These are phyloP conservation scores for Teunomyces atbi DNA, from an alignment of 805 yeast genomes.

Conservation along the genomic window DNA sequence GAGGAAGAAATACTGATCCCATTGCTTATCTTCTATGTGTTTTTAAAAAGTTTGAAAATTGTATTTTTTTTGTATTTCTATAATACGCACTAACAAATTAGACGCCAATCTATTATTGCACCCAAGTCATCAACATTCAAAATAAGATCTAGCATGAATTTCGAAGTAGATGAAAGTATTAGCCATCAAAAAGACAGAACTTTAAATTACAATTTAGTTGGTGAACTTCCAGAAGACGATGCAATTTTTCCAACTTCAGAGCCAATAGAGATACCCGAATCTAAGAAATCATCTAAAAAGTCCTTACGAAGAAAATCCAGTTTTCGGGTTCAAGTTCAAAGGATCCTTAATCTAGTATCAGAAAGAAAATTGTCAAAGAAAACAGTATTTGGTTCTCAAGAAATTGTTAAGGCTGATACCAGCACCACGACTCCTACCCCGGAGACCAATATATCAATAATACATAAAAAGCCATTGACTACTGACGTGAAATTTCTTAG, in stretches of 20 bases:
- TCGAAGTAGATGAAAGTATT: too few species aligned
- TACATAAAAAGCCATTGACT: not conserved
- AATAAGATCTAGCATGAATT: not conserved
- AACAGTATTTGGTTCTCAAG: not conserved
- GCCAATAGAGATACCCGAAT: not conserved
- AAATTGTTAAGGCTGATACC: not conserved
- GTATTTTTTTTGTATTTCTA: not conserved
- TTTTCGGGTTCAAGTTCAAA: not conserved
- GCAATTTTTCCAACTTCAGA: not conserved
- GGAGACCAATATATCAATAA: not conserved
- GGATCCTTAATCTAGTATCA: not conserved
- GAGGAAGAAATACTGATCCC: constrained; percentile 84
- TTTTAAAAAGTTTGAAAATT: not conserved
- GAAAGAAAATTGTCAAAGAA: not conserved
- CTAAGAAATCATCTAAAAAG: not conserved
- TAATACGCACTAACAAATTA: not conserved
- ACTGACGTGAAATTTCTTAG: not conserved
- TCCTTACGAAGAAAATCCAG: not conserved
- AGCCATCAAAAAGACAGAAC: too few species aligned
- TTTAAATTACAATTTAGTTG: not conserved
- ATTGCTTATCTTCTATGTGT: constrained; percentile 27
- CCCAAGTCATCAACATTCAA: not conserved
- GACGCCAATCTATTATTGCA: constrained; percentile 3
- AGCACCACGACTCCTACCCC: not conserved
- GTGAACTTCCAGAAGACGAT: not conserved